Percentiles rank a stretch among this genome's conserved stretches.
phyloP scores from a whole-genome alignment of 805 yeast genomes.

The Candida peoriensis region DNA sequence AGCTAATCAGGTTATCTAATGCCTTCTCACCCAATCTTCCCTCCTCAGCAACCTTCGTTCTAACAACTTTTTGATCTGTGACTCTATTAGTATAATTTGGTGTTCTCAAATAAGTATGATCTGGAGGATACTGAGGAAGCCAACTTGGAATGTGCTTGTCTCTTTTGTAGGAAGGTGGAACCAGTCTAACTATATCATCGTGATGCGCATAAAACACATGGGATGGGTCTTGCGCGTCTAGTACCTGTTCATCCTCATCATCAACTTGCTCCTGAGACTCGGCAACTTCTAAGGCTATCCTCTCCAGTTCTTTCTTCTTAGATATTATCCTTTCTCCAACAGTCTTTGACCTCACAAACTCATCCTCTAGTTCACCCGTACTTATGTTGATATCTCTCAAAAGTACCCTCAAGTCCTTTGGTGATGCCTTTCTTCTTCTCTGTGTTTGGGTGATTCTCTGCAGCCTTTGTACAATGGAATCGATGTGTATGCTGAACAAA shows the following conservation, averaged over 20 bases:
- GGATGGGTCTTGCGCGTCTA: constrained; percentile 37
- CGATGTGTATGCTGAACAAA: constrained; percentile 31
- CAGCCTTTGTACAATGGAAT: constrained; percentile 35
- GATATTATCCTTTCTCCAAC: constrained; percentile 11
- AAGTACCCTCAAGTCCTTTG: constrained; percentile 44
- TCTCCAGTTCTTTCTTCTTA: constrained; percentile 13
- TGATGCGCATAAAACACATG: constrained; percentile 49
- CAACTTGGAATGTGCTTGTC: constrained; percentile 58
- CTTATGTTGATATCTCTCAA: constrained; percentile 38
- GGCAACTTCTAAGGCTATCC: constrained; percentile 3
- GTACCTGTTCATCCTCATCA: constrained; percentile 16
- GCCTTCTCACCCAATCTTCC: constrained; percentile 79
- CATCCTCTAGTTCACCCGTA: constrained; percentile 35
- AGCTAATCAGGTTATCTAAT: constrained; percentile 49
- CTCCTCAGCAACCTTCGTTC: constrained; percentile 73
- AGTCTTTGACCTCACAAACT: constrained; percentile 24
- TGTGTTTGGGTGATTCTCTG: constrained; percentile 53
- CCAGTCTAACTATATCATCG: constrained; percentile 46
- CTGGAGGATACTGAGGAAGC: constrained; percentile 90
- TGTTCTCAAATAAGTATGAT: constrained; percentile 81
- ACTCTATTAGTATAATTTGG: constrained; percentile 59
- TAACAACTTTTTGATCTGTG: constrained; percentile 64
- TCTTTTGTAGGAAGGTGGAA: constrained; percentile 42
- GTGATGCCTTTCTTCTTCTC: constrained; percentile 51
- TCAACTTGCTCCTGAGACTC: constrained; percentile 7